A percentile compares a stretch with the other conserved stretches of the same genome.
Evolutionary conservation across 345 rosid genomes (phyloP).

Genomic region (Aquilaria malaccensis): DNA sequence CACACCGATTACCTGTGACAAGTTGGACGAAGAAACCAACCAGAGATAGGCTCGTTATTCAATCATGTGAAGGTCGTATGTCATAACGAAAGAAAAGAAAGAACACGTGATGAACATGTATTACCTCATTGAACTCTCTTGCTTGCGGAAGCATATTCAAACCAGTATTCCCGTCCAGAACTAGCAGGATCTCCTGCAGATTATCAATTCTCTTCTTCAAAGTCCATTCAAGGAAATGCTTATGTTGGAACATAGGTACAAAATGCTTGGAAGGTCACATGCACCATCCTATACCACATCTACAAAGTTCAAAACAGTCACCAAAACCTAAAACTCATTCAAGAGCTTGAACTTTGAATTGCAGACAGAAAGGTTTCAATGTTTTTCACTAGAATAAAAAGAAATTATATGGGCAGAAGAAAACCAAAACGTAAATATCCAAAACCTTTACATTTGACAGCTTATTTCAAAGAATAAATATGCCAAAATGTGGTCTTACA

Average conservation of each 20-base stretch:
- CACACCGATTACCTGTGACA: slow-evolving; percentile 70
- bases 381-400: neutral
- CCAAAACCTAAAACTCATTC: neutral
- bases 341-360: neutral
- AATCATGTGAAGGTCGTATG: neutral
- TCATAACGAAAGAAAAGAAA: slow-evolving; percentile 6
- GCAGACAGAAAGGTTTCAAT: neutral
- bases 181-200: slow-evolving; percentile 84
- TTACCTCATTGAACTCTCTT: slow-evolving; percentile 95
- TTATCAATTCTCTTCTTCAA: neutral
- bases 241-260: neutral
- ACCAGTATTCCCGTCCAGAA: slow-evolving; percentile 96
- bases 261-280: neutral
- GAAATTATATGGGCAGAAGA: neutral
- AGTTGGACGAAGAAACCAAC: slow-evolving; percentile 4
- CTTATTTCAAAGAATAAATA: neutral
- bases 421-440: neutral
- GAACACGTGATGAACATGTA: slow-evolving; percentile 1
- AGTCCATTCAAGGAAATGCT: neutral
- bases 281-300: neutral
- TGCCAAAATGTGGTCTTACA: slow-evolving; percentile 31
- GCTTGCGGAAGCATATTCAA: slow-evolving; percentile 99
- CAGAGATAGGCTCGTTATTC: neutral
- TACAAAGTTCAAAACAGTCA: neutral
- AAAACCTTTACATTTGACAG: neutral